Evolutionary conservation across 306 rosid species (phyloP).

Genomic region (Fragaria nilgerrensis): DNA sequence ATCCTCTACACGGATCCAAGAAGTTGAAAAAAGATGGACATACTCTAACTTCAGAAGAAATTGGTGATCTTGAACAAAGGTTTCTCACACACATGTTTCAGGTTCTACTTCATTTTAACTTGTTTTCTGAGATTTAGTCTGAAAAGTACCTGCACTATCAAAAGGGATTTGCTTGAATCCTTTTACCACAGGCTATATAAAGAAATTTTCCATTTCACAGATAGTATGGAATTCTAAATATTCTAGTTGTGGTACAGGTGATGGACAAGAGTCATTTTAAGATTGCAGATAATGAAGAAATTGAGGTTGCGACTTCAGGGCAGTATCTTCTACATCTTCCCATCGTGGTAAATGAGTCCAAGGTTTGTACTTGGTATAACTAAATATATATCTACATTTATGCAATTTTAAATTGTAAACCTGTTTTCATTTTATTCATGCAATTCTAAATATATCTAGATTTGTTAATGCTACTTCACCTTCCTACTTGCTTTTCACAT

Average conservation of each 20-base stretch:
- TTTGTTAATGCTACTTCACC: constrained; percentile 1
- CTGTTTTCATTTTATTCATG: not conserved
- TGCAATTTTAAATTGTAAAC: not conserved
- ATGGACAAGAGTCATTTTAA: constrained; percentile 97
- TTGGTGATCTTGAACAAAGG: constrained; percentile 77
- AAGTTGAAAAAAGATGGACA: constrained; percentile 49
- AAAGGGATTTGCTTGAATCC: not conserved
- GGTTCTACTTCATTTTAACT: constrained; percentile 36
- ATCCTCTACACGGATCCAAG: constrained; percentile 71
- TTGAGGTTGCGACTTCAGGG: constrained; percentile 82
- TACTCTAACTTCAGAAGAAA: constrained; percentile 39
- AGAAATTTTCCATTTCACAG: constrained; percentile 42
- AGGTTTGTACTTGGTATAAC: constrained; percentile 53
- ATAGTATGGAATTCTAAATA: constrained; percentile 18
- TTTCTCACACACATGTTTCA: constrained; percentile 75
- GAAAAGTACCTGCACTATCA: not conserved
- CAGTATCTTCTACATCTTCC: constrained; percentile 97
- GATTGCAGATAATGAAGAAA: constrained; percentile 69
- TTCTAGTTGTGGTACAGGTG: constrained; percentile 43
- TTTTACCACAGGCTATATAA: constrained; percentile 20
- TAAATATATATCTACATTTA: not conserved
- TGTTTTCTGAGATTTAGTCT: not conserved
- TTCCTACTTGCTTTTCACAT: constrained; percentile 26
- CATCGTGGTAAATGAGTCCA: constrained; percentile 80
- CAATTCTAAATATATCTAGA: not conserved